A percentile compares a stretch with the other conserved stretches of the same genome.
Conservation (phyloP, 306 rosid species). For the Fagus crenata region DNA sequence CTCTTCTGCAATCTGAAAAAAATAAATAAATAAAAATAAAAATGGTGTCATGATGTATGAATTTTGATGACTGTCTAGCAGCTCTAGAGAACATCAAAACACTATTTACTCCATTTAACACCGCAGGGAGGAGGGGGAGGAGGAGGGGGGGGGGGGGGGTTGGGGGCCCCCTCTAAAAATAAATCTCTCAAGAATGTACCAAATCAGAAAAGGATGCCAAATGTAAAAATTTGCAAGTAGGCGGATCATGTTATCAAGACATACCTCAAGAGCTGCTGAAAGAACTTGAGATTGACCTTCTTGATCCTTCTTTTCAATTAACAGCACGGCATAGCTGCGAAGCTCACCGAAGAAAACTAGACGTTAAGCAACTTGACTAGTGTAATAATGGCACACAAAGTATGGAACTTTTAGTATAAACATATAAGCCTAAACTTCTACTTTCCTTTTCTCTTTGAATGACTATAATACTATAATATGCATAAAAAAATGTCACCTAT, state of each 20-base stretch:
- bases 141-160: too few species aligned
- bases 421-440: not conserved
- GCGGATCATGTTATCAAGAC: constrained; percentile 19
- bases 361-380: constrained; percentile 26
- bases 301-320: constrained; percentile 73
- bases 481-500: not conserved
- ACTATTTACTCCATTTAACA: not conserved
- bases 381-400: not conserved
- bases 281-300: constrained; percentile 96
- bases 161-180: not conserved
- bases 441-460: not conserved
- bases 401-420: not conserved
- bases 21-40: constrained; percentile 7
- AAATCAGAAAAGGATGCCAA: not conserved
- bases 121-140: not conserved
- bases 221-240: not conserved
- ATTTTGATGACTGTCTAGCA: not conserved
- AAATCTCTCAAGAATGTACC: not conserved
- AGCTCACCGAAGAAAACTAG: constrained; percentile 31
- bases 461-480: not conserved
- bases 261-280: constrained; percentile 91
- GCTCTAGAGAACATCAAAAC: not conserved
- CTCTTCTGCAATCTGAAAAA: constrained; percentile 64
- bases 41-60: not conserved
- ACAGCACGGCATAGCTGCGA: constrained; percentile 73